Base-by-base conservation (phyloP, 2,329 filamentous ascomycete species). In the Thielaviopsis musarum region DNA sequence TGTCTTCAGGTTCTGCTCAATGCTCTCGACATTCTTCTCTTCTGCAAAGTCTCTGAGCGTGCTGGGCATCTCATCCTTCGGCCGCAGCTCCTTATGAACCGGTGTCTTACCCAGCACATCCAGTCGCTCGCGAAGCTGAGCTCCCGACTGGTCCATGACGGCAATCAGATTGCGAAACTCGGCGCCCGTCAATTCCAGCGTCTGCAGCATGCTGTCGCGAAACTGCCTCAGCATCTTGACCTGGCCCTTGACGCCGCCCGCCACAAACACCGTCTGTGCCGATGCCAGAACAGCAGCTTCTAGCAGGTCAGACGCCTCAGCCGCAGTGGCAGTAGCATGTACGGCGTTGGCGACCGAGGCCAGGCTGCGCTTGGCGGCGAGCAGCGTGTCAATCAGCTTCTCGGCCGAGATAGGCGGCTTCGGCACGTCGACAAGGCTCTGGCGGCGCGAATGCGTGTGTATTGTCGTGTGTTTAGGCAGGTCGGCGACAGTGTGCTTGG, bases 301-400 rank as follows among this genome's bases (percentile, higher is more conserved):
- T 64, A 95, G 77, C 38, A 88, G 80, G 34, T 78, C 84, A 4
- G 90, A 88, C 15, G 81, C 76, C 21, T 82, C 88, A 52, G 93
- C 86, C 59, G 96, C 83, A 67, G 94, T 87, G 19, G 30, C 54
- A 68, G 93, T 91, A 64, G 90, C 91, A 62, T 88, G 87, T 68
- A 88, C 84, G 57, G 96, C 88, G 62, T 87, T 83, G 51, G 78
- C 82, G 69, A 94, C 90, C 12, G 89, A 89, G 17, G 87, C 87
- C 4, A 97, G 79, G 1, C 91, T 91, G 52, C 88, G 83, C 69
- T 96, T 96, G 9, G 91, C 87, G 30, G 86, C 84, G 49, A 96
- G 82, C 41, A 96, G 84, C 71, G 95, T 84, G 58, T 83, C 80
- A 59, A 96, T 87, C 52, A 97, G 82, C 24, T 82, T 83, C 65